Evolutionary conservation across 2,329 filamentous ascomycete species (phyloP), one percentile per base, ranked within the genome.

Genomic region (Cladosporium sp.): DNA sequence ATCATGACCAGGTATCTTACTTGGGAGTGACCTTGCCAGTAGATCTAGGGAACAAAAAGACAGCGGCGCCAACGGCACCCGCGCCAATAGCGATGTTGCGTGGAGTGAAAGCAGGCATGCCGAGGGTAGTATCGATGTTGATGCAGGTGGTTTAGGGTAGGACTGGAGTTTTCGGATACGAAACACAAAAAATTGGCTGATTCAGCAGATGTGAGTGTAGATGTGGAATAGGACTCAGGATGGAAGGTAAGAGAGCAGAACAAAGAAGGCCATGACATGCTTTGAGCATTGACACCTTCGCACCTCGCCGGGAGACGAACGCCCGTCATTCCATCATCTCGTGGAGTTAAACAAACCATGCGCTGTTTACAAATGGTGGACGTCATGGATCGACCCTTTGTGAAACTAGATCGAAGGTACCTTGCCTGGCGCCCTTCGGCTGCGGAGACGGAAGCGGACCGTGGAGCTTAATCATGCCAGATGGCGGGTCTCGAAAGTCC

Each of bases 1-100:
- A 32, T 9, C 2, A 10, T 9, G 28, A 10, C 12, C 32, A 6
- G 3, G 4, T 15, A n/a, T 8, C 45, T 51, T 28, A 50, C 45
- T 50, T 45, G 42, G 53, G 60, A 40, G 55, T 52, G 24, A 53
- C 54, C 52, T 61, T 53, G 24, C 28, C 56, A 1, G 32, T 37
- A 10, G 64, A 54, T 22, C 55, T 60, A 20, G 65, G 63, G 40
- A 69, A 57, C 60, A 69, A 58, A 58, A 64, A 65, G 35, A 65
- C 51, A 15, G 54, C 58, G 10, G 62, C 65, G 48, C 63, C 63
- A 37, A 66, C 58, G 37, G 59, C 66, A 47, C 63, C 70, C 17
- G 60, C 64, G 48, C 48, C 64, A 42, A 71, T 66, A 56, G 63
- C 62, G 34, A 70, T 51, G 60, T 72, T 71, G 35, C 68, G 65